Base-by-base conservation (phyloP, 768 basidiomycete species). In the Boletus sp. region DNA sequence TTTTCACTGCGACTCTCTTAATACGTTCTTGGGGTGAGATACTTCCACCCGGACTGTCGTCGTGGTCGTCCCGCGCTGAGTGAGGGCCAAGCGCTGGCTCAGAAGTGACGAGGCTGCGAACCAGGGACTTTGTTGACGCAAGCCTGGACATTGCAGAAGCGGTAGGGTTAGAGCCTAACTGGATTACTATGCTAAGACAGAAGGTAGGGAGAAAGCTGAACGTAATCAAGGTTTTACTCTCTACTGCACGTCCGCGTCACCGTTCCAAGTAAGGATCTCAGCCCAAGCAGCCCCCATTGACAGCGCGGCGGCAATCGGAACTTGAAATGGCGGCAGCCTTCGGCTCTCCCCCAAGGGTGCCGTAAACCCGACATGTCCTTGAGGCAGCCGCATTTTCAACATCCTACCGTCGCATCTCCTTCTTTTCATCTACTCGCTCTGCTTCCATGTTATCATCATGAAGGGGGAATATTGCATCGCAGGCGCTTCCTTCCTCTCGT, bases 401-500 rank as follows among this genome's bases (percentile, higher is more conserved):
- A 55, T 57, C 57, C 47, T 41, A 49, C 59, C 39, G 36, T 47
- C 51, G 39, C 41, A 68, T 53, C 59, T 57, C 61, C 40, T 63
- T 57, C 61, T 56, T 54, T 54, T 52, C 46, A 53, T 57, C 62
- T 63, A 39, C 59, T 52, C 44, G 47, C 54, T 56, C 55, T 58
- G 62, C 56, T 56, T 68, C 56, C 55, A 58, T 61, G 63, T 55
- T 57, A 60, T 62, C 52, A 45, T 52, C 51, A 84, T 92, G 83
- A 86, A 80, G 56, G 90, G 90, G 32, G 89, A 91, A 80, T 63
- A 89, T 58, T 92, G 88, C 71, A 81, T 92, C 44, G 84, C 86
- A 54, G 72, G 83, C 61, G 89, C 86, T 50, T 83, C 90, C 48
- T 63, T 90, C 55, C 76, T 92, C 52, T 85, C 90, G 90, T 89